Percentiles rank a stretch among this genome's conserved stretches.
Conservation (phyloP, 805 yeast species). For the Suhomyces sp. region DNA sequence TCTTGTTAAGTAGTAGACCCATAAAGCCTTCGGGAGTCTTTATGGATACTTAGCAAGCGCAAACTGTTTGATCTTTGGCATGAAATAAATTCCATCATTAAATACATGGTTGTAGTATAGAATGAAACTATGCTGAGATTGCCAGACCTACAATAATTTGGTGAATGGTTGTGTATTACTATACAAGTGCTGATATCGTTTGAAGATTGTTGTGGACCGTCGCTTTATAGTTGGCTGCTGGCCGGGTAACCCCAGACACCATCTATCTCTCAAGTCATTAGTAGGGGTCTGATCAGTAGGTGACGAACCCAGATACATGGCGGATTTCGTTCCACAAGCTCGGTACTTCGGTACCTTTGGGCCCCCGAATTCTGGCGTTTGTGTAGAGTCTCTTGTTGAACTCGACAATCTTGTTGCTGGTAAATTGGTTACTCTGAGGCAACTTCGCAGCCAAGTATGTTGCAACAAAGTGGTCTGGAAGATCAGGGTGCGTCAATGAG, state of each 20-base stretch:
- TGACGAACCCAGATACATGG: constrained; percentile 4
- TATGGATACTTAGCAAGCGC: constrained; percentile 24
- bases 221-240: background rate
- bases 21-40: constrained; percentile 8
- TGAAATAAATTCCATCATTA: constrained; percentile 42
- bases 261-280: no score
- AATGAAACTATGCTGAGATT: constrained; percentile 48
- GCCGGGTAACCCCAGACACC: background rate
- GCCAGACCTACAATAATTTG: constrained; percentile 21
- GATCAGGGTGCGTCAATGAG: constrained; percentile 25
- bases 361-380: constrained; percentile 16
- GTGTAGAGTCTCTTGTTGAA: constrained; percentile 9
- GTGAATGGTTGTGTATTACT: background rate
- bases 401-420: constrained; percentile 8
- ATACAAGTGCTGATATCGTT: background rate
- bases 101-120: constrained; percentile 31
- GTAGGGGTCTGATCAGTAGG: background rate
- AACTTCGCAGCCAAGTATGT: constrained; percentile 30
- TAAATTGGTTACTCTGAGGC: constrained; percentile 24
- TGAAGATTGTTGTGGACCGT: background rate
- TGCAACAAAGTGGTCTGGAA: constrained; percentile 43
- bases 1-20: constrained; percentile 18
- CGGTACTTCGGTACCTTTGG: constrained; percentile 31
- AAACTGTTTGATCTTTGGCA: constrained; percentile 36
- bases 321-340: constrained; percentile 34